These are phyloP conservation scores for Blastomyces gilchristii DNA, from an alignment of 2,329 filamentous ascomycete genomes.

Conservation along the genomic window DNA sequence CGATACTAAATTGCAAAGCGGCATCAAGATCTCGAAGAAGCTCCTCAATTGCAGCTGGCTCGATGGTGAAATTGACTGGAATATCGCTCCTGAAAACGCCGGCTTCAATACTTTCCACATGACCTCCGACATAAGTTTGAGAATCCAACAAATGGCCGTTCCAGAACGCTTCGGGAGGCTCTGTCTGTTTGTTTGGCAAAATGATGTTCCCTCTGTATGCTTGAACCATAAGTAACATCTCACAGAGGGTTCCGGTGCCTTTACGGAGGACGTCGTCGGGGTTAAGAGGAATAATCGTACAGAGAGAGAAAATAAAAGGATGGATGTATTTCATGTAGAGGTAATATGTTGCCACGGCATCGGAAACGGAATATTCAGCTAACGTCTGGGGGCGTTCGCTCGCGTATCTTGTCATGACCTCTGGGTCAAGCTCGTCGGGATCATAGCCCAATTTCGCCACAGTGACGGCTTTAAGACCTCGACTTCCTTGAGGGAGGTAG, in stretches of 20 bases:
- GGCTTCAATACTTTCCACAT: constrained; percentile 98
- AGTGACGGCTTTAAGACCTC: constrained; percentile 93
- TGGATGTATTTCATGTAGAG: constrained; percentile 99
- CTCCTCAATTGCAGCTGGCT: constrained; percentile 80
- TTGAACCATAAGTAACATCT: constrained; percentile 99
- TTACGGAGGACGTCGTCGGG: constrained; percentile 90
- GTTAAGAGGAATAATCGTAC: constrained; percentile 86
- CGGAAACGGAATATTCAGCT: constrained; percentile 96
- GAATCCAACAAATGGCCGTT: constrained; percentile 93
- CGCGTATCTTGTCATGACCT: constrained; percentile 87
- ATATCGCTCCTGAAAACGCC: constrained; percentile 96
- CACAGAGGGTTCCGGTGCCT: constrained; percentile 94
- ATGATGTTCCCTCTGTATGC: constrained; percentile 88
- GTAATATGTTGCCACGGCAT: constrained; percentile 97
- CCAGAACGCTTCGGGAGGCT: constrained; percentile 87
- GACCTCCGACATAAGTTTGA: constrained; percentile 94
- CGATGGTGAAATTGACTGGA: constrained; percentile 85
- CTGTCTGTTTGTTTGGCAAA: constrained; percentile 88
- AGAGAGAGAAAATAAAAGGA: constrained; percentile 96
- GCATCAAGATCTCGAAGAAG: constrained; percentile 76
- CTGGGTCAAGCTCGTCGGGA: constrained; percentile 92
- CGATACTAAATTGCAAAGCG: constrained; percentile 77
- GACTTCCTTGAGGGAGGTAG: constrained; percentile 92
- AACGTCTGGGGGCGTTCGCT: constrained; percentile 84
- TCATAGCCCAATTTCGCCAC: constrained; percentile 97